phyloP scores from a whole-genome alignment of 805 yeast genomes.

The Maudiozyma serrabonitensis region DNA sequence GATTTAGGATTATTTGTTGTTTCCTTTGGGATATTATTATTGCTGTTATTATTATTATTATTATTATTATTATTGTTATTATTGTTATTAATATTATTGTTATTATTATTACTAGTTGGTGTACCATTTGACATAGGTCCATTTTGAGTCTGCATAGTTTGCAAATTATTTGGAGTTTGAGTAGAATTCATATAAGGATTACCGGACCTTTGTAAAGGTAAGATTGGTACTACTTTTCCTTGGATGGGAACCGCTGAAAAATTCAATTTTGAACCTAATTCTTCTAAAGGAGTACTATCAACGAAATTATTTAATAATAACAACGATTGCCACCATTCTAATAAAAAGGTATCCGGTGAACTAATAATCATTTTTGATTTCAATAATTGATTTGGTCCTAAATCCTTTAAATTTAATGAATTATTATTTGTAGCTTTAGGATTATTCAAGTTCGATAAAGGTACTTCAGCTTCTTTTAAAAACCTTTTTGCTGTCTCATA shows the following conservation, averaged over 20 bases:
- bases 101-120: not conserved
- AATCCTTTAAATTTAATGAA: conserved; percentile 17
- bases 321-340: conserved; percentile 47
- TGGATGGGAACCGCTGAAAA: not conserved
- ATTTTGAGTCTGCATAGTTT: too few species aligned
- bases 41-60: not conserved
- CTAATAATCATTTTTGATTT: conserved; percentile 32
- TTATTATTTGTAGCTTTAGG: not conserved
- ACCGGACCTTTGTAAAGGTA: conserved; percentile 1
- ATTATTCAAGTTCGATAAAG: conserved; percentile 18
- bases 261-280: conserved; percentile 9
- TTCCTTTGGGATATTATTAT: not conserved
- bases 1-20: not conserved
- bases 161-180: not conserved
- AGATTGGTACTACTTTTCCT: conserved; percentile 5
- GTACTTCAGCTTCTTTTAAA: conserved; percentile 38
- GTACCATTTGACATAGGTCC: too few species aligned
- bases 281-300: conserved; percentile 25
- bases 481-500: conserved; percentile 42
- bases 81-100: conserved; percentile 7
- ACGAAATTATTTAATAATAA: conserved; percentile 42
- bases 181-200: not conserved
- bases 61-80: conserved; percentile 10
- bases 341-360: conserved; percentile 37
- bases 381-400: conserved; percentile 8